Evolutionary conservation across 2,329 filamentous ascomycete species (phyloP), one percentile per base, ranked within the genome.

Genomic region (Sporothrix globosa): DNA sequence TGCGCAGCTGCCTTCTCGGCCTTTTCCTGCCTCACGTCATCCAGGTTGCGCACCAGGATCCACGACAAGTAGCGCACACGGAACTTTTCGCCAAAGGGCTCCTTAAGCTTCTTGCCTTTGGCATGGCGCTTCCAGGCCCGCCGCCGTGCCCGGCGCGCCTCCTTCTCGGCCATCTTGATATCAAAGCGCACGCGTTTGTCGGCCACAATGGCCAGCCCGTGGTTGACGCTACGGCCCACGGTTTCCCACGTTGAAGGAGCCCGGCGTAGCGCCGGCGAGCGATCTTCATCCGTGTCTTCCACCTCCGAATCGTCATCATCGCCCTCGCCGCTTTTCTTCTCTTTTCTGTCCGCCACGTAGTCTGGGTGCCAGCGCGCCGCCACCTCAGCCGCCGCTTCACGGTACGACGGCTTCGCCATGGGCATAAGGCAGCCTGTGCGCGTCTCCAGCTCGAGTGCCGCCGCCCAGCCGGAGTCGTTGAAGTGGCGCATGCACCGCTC

Each of bases 121-220:
- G 72, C 63, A 27, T 76, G 68, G 60, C 71, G 74, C 74, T 78
- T 78, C 73, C 74, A 73, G 24, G 73, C 70, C 39, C 74, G 75
- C 60, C 76, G 75, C 6, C 77, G 74, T 41, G 69, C 72, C 34
- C 54, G 72, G 30, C 60, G 73, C 5, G 73, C 73, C 24, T 73
- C 54, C 60, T 71, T 70, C 19, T 76, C 73, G 1, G 73, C 72
- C 60, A 72, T 71, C 4, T n/a, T 48, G n/a, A 76, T 69, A 69
- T 74, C 74, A n/a, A 74, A 70, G 61, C 70, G 73, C 34, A 78
- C 74, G 68, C 76, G 73, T 71, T 72, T 75, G 30, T 74, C 74
- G n/a, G 76, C 75, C 56, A 77, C 68, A 65, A 74, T 75, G 2
- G 72, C 75, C 54, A 78, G 73, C 41, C 56, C 68, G 34, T 69